Evolutionary conservation across 2,329 filamentous ascomycete species (phyloP).

Genomic region (Fusarium oxysporum): DNA sequence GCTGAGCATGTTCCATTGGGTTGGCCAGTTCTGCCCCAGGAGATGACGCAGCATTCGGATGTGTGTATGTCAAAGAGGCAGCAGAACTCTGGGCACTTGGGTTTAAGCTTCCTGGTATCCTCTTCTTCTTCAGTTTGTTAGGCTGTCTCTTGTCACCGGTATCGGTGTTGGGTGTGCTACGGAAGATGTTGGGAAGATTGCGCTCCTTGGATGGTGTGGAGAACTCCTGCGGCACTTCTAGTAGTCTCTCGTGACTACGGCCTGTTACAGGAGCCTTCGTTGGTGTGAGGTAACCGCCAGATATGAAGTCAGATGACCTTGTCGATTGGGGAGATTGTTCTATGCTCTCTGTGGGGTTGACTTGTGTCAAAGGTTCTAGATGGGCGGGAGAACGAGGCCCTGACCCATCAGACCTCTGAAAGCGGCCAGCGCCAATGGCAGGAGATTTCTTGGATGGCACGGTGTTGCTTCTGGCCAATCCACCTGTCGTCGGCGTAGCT

Average conservation of each 20-base stretch:
- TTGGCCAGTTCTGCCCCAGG: slow-evolving; percentile 60
- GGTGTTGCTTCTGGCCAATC: slow-evolving; percentile 81
- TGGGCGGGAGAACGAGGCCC: slow-evolving; percentile 49
- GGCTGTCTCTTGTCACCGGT: slow-evolving; percentile 76
- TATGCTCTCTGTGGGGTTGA: slow-evolving; percentile 43
- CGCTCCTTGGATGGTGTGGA: slow-evolving; percentile 74
- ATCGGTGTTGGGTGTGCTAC: slow-evolving; percentile 72
- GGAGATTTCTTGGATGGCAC: slow-evolving; percentile 92
- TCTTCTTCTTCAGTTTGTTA: slow-evolving; percentile 93
- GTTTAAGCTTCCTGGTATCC: slow-evolving; percentile 79
- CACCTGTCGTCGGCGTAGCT: slow-evolving; percentile 66
- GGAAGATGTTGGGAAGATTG: slow-evolving; percentile 76
- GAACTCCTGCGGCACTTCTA: slow-evolving; percentile 55
- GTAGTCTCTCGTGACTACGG: slow-evolving; percentile 62
- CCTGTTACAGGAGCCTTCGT: slow-evolving; percentile 50
- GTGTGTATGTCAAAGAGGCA: slow-evolving; percentile 70
- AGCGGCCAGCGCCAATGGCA: slow-evolving; percentile 73
- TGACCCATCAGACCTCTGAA: slow-evolving; percentile 58
- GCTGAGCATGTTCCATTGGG: slow-evolving; percentile 55
- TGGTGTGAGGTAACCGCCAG: slow-evolving; percentile 42
- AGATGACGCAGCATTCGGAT: slow-evolving; percentile 60
- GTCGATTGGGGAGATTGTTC: slow-evolving; percentile 45
- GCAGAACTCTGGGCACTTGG: slow-evolving; percentile 92
- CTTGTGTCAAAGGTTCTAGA: slow-evolving; percentile 54
- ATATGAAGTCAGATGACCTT: slow-evolving; percentile 45